Evolutionary conservation across 805 yeast species (phyloP).

Genomic region (Candida chauliodis): DNA sequence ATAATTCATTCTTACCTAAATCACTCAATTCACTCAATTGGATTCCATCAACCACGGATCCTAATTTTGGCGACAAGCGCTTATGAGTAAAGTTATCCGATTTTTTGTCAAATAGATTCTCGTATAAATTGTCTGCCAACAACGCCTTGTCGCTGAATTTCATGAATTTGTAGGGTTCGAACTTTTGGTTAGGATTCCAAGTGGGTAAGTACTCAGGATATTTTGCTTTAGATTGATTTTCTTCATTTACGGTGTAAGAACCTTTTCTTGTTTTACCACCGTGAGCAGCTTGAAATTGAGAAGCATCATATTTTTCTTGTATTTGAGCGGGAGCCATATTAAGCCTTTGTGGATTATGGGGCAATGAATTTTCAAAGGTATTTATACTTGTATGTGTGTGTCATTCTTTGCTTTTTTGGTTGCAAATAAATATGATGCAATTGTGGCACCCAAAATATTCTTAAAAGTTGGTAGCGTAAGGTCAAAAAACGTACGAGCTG

Average conservation of each 20-base stretch:
- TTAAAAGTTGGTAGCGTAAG: too few relatives aligned
- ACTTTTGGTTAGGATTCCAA: conserved; percentile 32
- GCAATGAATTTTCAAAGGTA: background rate
- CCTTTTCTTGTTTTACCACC: conserved; percentile 19
- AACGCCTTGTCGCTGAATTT: conserved; percentile 27
- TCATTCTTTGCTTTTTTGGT: background rate
- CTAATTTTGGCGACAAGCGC: conserved; percentile 29
- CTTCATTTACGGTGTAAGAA: conserved; percentile 23
- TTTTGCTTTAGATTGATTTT: conserved; percentile 19
- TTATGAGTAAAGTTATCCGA: conserved; percentile 13
- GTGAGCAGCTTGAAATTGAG: conserved; percentile 21
- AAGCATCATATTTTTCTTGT: conserved; percentile 20
- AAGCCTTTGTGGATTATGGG: background rate
- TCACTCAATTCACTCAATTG: conserved; percentile 26
- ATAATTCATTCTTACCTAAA: conserved; percentile 30
- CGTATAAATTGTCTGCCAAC: conserved; percentile 19
- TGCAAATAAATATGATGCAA: conserved; percentile 6
- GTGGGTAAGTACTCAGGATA: conserved; percentile 30
- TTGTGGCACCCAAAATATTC: conserved; percentile 2
- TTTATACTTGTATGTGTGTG: background rate
- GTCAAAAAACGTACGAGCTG: too few relatives aligned
- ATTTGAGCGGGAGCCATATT: conserved; percentile 15
- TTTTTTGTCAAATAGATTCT: conserved; percentile 18
- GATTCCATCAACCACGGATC: conserved; percentile 26
- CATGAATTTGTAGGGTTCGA: conserved; percentile 23